phyloP scores from a whole-genome alignment of 2,329 filamentous ascomycete genomes.

The Botrytis tulipae region DNA sequence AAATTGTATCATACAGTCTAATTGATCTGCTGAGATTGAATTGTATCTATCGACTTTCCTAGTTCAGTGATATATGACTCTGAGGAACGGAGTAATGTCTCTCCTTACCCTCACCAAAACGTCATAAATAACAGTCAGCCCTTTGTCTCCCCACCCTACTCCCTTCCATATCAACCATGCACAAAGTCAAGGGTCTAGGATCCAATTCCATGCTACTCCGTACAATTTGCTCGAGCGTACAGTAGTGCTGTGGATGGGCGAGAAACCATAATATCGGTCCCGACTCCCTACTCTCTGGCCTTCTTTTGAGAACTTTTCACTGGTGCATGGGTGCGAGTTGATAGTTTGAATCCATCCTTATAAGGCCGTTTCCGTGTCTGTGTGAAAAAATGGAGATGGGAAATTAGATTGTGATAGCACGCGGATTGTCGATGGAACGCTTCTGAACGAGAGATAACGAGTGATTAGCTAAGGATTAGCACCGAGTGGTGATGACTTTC shows the following conservation, averaged over 20 bases:
- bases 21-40: neutral
- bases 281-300: neutral
- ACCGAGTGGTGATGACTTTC: neutral
- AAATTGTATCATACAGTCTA: neutral
- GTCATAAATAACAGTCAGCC: neutral
- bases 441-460: neutral
- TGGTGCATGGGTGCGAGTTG: neutral
- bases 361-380: neutral
- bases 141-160: neutral
- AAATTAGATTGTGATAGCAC: neutral
- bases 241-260: conserved; percentile 1
- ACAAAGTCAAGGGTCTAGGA: neutral
- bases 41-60: neutral
- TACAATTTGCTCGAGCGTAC: conserved; percentile 1
- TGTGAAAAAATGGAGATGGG: conserved; percentile 4
- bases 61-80: neutral
- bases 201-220: neutral
- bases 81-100: neutral
- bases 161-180: neutral
- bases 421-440: neutral
- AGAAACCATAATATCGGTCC: neutral
- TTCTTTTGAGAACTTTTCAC: neutral
- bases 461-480: neutral
- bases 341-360: neutral
- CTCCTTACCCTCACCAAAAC: neutral